Conservation (phyloP, 257 asterid species). For the Capsicum rhomboideum region DNA sequence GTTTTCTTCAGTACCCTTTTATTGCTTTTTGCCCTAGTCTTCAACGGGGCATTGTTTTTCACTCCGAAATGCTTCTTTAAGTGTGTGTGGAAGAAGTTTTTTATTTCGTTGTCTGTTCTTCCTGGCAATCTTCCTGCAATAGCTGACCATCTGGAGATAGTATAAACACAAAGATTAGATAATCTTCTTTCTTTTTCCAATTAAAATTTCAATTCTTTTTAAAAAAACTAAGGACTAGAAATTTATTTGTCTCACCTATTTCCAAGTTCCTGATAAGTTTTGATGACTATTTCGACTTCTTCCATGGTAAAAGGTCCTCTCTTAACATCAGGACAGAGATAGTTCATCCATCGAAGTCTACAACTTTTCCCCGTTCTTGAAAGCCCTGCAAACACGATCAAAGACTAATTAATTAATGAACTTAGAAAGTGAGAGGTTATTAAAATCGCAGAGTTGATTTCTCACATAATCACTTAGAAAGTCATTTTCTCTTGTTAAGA, state of each 20-base stretch:
- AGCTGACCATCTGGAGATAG: conserved; percentile 4
- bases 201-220: no score
- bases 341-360: conserved; percentile 13
- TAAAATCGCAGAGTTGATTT: no score
- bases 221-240: no score
- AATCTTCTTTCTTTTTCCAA: no score
- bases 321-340: not conserved
- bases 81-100: conserved; percentile 3
- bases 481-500: no score
- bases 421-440: no score
- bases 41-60: not conserved
- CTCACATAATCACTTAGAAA: no score
- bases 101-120: conserved; percentile 3
- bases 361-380: conserved; percentile 7
- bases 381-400: not conserved
- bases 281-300: not conserved
- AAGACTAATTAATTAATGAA: no score
- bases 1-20: not conserved
- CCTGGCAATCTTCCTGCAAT: conserved; percentile 1
- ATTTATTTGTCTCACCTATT: not conserved
- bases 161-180: no score
- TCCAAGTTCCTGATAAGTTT: not conserved
- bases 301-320: not conserved
- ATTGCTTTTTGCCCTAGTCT: not conserved
- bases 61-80: not conserved